Conservation (phyloP, 208 protist genomes). For the Tetramitus jugosus region DNA sequence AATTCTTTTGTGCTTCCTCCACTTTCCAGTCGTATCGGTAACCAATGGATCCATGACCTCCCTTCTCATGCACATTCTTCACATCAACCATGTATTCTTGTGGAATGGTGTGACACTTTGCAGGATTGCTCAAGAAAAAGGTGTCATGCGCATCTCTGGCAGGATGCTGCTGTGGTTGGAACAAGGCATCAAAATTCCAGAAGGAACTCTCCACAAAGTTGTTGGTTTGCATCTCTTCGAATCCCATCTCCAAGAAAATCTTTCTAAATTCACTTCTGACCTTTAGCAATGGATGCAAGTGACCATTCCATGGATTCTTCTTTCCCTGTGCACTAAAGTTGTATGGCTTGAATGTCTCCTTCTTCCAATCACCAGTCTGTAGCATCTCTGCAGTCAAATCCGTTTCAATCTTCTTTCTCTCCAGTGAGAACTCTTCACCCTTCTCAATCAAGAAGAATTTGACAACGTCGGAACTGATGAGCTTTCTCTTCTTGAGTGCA, state of each 20-base stretch:
- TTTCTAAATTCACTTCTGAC: slow-evolving; percentile 94
- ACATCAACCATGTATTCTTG: slow-evolving; percentile 78
- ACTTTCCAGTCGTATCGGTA: slow-evolving; percentile 86
- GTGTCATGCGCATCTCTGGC: slow-evolving; percentile 99
- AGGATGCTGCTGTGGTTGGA: slow-evolving; percentile 99
- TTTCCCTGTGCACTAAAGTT: slow-evolving; percentile 87
- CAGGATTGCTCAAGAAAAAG: slow-evolving; percentile 95
- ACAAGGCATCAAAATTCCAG: slow-evolving; percentile 99
- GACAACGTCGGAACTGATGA: slow-evolving; percentile 48
- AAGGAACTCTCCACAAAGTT: slow-evolving; percentile 98
- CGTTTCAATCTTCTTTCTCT: slow-evolving; percentile 56
- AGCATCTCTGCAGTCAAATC: slow-evolving; percentile 91
- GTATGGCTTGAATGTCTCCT: slow-evolving; percentile 87
- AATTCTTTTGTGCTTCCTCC: slow-evolving; percentile 88
- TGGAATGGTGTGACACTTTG: slow-evolving; percentile 41
- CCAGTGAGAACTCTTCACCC: slow-evolving; percentile 59
- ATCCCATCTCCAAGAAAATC: slow-evolving; percentile 98
- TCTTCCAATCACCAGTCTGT: slow-evolving; percentile 79
- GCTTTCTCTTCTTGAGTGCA: slow-evolving; percentile 60
- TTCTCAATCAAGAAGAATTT: slow-evolving; percentile 71
- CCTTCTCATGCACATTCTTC: slow-evolving; percentile 81
- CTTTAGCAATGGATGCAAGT: slow-evolving; percentile 97
- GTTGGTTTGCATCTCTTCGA: slow-evolving; percentile 99
- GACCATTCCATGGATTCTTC: slow-evolving; percentile 63
- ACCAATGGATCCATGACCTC: slow-evolving; percentile 62